Evolutionary conservation across 2,329 filamentous ascomycete genomes (phyloP).

Genomic region (Xylariaceae sp.): DNA sequence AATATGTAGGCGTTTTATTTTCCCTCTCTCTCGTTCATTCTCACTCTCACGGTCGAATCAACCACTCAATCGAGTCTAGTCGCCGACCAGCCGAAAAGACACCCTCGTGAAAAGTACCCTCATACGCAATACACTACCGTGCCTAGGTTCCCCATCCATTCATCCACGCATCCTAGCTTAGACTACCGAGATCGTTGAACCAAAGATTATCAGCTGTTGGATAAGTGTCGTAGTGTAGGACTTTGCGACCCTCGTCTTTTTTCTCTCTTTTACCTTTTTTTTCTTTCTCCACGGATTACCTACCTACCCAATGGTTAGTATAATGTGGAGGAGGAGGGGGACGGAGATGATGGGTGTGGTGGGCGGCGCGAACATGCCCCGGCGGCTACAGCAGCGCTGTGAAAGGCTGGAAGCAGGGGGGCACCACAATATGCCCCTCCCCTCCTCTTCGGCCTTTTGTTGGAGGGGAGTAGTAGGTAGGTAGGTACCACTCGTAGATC

Average conservation of each 20-base stretch:
- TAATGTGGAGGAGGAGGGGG: conserved; percentile 16
- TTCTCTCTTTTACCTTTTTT: no score
- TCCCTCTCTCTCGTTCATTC: no score
- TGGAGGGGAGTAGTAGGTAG: conserved; percentile 20
- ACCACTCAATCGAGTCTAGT: conserved; percentile 9
- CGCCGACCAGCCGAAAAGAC: conserved; percentile 18
- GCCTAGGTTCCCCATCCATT: background rate
- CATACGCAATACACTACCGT: conserved; percentile 7
- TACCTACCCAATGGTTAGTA: conserved; percentile 14
- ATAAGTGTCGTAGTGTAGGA: conserved; percentile 13
- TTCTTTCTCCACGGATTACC: conserved; percentile 23
- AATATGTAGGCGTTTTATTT: background rate
- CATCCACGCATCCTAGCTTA: conserved; percentile 2
- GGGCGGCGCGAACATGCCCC: conserved; percentile 16
- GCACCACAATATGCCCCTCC: conserved; percentile 24
- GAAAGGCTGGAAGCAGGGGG: conserved; percentile 37
- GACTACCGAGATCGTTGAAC: conserved; percentile 22
- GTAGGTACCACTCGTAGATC: background rate
- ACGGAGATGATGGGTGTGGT: no score
- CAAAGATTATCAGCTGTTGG: conserved; percentile 22
- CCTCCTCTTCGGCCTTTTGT: conserved; percentile 22
- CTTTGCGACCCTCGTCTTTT: conserved; percentile 18
- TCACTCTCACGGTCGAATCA: background rate
- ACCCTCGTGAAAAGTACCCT: background rate
- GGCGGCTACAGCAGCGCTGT: conserved; percentile 41